Evolutionary conservation across 768 basidiomycete genomes (phyloP).

Genomic region (Gautieria morchelliformis): DNA sequence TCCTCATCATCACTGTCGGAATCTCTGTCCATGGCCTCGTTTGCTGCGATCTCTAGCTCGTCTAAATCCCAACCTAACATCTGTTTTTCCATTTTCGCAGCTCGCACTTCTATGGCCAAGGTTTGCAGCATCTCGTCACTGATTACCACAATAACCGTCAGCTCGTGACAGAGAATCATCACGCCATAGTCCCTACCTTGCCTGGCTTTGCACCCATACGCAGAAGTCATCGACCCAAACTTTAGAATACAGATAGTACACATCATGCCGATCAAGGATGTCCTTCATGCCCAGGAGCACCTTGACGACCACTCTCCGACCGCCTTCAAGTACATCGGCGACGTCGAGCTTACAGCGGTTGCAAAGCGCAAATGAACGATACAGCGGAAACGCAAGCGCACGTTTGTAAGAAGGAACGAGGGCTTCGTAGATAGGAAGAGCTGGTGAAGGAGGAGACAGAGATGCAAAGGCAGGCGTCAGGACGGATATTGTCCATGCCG

Average conservation of each 20-base stretch:
- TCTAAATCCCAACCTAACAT: conserved; percentile 65
- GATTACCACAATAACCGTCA: neutral
- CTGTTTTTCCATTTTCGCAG: conserved; percentile 38
- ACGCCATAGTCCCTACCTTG: conserved; percentile 43
- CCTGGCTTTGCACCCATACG: conserved; percentile 63
- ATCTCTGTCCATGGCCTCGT: conserved; percentile 25
- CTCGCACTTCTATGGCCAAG: conserved; percentile 35
- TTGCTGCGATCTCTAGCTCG: conserved; percentile 50
- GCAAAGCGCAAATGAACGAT: conserved; percentile 67
- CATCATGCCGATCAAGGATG: conserved; percentile 72
- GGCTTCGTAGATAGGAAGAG: conserved; percentile 5
- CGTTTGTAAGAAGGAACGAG: conserved; percentile 52
- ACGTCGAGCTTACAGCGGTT: conserved; percentile 61
- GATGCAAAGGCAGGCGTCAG: conserved; percentile 76
- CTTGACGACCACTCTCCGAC: conserved; percentile 53
- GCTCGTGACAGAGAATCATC: neutral
- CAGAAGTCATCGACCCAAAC: conserved; percentile 83
- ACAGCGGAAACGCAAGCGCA: conserved; percentile 65
- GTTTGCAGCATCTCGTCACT: conserved; percentile 50
- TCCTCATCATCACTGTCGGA: conserved; percentile 67
- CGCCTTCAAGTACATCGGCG: conserved; percentile 44
- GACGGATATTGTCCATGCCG: conserved; percentile 74
- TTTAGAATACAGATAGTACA: conserved; percentile 83
- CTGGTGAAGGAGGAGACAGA: conserved; percentile 54
- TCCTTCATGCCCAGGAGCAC: conserved; percentile 63